These are phyloP conservation scores for Amanita polypyramis DNA, from an alignment of 768 basidiomycete genomes.

Conservation along the genomic window DNA sequence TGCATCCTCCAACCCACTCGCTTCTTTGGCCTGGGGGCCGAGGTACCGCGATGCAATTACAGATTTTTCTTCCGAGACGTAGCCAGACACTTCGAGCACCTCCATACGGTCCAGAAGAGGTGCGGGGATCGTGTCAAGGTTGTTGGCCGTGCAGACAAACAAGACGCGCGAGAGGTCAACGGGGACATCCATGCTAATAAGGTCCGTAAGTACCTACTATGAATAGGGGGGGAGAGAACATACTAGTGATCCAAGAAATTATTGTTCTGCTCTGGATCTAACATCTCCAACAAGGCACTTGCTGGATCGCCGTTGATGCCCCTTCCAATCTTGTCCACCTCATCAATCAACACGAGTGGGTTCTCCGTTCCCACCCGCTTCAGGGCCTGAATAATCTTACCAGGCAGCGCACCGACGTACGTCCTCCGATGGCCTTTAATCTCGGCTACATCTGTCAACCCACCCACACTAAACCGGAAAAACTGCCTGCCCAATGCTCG, in stretches of 20 bases:
- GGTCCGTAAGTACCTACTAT: constrained; percentile 3
- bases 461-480: constrained; percentile 95
- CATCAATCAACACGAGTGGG: constrained; percentile 88
- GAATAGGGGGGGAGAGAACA: constrained; percentile 19
- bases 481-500: constrained; percentile 85
- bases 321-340: constrained; percentile 91
- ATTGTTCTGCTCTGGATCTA: constrained; percentile 92
- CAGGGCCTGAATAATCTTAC: constrained; percentile 90
- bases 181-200: constrained; percentile 82
- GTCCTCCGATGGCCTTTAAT: constrained; percentile 97
- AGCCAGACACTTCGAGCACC: constrained; percentile 88
- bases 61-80: constrained; percentile 88
- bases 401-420: constrained; percentile 91
- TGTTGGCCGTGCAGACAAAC: constrained; percentile 97
- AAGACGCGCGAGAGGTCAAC: constrained; percentile 93
- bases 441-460: constrained; percentile 95
- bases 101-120: constrained; percentile 95
- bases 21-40: constrained; percentile 87
- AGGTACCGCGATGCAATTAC: constrained; percentile 84
- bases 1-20: constrained; percentile 75
- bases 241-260: constrained; percentile 94
- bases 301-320: constrained; percentile 90
- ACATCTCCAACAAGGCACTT: constrained; percentile 85
- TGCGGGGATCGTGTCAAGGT: constrained; percentile 87
- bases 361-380: constrained; percentile 93